These are phyloP conservation scores for Fusarium coicis DNA, from an alignment of 2,329 filamentous ascomycete species.

Conservation along the genomic window DNA sequence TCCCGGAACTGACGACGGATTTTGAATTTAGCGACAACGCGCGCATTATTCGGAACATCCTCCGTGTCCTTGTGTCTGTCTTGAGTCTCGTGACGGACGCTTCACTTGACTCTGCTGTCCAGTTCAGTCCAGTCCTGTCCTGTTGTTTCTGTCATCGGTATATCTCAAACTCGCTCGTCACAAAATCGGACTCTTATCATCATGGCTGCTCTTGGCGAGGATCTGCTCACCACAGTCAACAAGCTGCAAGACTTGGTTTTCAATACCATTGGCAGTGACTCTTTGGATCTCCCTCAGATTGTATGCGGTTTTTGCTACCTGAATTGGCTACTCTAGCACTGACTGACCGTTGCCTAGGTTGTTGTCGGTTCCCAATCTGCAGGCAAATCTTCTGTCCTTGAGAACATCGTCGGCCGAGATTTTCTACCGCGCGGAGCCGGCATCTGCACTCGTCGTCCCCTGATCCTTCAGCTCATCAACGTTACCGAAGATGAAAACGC, in stretches of 20 bases:
- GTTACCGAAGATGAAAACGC: conserved; percentile 80
- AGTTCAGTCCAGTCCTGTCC: conserved; percentile 18
- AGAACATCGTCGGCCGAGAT: conserved; percentile 98
- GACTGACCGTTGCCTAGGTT: conserved; percentile 68
- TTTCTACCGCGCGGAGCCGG: conserved; percentile 96
- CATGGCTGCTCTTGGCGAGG: conserved; percentile 96
- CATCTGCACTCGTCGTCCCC: conserved; percentile 92
- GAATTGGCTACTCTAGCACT: conserved; percentile 21
- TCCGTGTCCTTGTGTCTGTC: conserved; percentile 31
- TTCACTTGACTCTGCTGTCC: conserved; percentile 29
- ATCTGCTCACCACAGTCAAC: conserved; percentile 95
- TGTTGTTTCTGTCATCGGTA: conserved; percentile 25
- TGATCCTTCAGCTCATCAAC: conserved; percentile 99
- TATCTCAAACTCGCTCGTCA: conserved; percentile 18
- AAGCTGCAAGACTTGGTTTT: conserved; percentile 98
- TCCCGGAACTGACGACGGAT: conserved; percentile 41
- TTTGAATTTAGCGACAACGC: conserved; percentile 43
- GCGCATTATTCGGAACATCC: conserved; percentile 38
- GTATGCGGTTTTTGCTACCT: conserved; percentile 64
- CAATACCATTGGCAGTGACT: conserved; percentile 99
- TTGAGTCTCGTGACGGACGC: conserved; percentile 30
- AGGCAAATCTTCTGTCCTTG: conserved; percentile 97
- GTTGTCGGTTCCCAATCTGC: conserved; percentile 98
- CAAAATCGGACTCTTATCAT: conserved; percentile 41
- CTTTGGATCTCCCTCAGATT: conserved; percentile 96